Evolutionary conservation across 2,329 filamentous ascomycete species (phyloP).

Genomic region (Onygenales sp.): DNA sequence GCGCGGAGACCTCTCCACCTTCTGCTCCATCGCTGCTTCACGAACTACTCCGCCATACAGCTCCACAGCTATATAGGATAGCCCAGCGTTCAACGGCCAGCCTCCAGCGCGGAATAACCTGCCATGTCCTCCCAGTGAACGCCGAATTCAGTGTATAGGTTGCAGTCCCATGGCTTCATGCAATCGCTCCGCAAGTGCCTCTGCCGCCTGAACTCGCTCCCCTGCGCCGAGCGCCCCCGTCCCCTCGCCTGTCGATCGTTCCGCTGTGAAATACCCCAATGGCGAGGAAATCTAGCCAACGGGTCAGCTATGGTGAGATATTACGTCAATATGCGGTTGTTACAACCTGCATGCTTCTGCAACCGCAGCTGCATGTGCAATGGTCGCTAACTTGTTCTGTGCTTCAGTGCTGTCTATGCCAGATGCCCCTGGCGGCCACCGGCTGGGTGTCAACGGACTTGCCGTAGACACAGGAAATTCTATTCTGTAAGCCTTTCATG

Average conservation of each 20-base stretch:
- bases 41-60: neutral
- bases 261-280: slow-evolving; percentile 27
- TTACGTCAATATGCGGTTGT: neutral
- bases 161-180: neutral
- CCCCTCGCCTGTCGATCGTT: neutral
- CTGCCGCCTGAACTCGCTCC: neutral
- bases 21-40: neutral
- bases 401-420: slow-evolving; percentile 59
- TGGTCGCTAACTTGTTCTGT: neutral
- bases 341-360: neutral
- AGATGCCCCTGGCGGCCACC: slow-evolving; percentile 71
- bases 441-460: slow-evolving; percentile 89
- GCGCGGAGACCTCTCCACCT: neutral
- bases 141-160: neutral
- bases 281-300: slow-evolving; percentile 60
- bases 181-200: neutral
- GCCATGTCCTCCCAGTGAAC: neutral
- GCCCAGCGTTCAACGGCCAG: neutral
- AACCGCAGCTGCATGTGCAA: neutral
- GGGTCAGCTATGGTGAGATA: slow-evolving; percentile 58
- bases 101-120: neutral
- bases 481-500: slow-evolving; percentile 60
- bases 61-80: neutral
- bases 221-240: neutral
- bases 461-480: slow-evolving; percentile 74